These are phyloP conservation scores for Cladosporium austrohemisphaericum DNA, from an alignment of 2,329 filamentous ascomycete species.

Conservation along the genomic window DNA sequence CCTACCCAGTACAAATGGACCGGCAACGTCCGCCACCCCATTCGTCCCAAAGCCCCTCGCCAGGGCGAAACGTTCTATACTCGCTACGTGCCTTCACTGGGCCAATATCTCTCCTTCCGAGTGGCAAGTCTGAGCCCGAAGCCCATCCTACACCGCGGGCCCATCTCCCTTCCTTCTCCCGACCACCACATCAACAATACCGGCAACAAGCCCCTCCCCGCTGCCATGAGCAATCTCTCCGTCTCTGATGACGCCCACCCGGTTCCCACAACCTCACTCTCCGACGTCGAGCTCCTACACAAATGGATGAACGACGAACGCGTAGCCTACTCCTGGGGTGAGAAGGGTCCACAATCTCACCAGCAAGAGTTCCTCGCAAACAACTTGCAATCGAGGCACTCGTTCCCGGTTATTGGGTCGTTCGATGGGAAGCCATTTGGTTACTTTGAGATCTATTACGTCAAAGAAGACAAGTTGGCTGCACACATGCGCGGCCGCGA, in stretches of 20 bases:
- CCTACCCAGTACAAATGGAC: conserved; percentile 79
- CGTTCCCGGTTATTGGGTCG: conserved; percentile 85
- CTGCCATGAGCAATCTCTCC: conserved; percentile 6
- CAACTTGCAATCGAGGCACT: conserved; percentile 65
- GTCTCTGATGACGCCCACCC: conserved; percentile 8
- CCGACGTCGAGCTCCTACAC: conserved; percentile 67
- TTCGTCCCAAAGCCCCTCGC: conserved; percentile 80
- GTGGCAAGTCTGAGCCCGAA: conserved; percentile 68
- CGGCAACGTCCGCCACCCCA: conserved; percentile 74
- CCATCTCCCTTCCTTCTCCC: conserved; percentile 28
- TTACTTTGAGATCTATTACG: conserved; percentile 98
- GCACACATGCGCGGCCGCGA: conserved; percentile 57
- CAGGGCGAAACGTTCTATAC: conserved; percentile 91
- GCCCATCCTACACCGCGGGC: conserved; percentile 62
- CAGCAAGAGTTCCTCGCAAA: conserved; percentile 66
- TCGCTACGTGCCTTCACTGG: conserved; percentile 75
- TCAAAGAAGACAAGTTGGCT: conserved; percentile 82
- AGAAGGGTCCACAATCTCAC: conserved; percentile 51
- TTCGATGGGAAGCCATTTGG: conserved; percentile 96
- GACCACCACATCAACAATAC: conserved; percentile 5
- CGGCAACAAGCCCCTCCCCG: neutral
- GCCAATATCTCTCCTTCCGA: conserved; percentile 84
- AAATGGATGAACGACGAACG: conserved; percentile 86
- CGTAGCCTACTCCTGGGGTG: conserved; percentile 81
- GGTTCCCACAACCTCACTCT: conserved; percentile 29